A percentile compares a stretch with the other conserved stretches of the same genome.
Evolutionary conservation across 2,329 filamentous ascomycete genomes (phyloP).

Genomic region (Neurospora sp.): DNA sequence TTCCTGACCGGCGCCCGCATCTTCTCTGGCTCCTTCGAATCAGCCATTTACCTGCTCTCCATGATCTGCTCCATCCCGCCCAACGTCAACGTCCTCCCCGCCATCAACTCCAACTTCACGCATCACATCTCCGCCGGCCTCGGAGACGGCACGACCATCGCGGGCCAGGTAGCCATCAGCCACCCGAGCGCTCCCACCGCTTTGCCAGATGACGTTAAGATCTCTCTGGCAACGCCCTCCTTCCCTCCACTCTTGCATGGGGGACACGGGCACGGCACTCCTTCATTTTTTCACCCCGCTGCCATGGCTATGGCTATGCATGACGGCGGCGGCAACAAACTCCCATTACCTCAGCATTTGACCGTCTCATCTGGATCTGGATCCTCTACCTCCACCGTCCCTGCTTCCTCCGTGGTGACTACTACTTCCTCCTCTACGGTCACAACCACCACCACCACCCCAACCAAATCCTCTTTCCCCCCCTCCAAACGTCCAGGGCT

Average conservation of each 20-base stretch:
- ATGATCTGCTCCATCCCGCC: conserved; percentile 77
- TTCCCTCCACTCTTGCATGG: neutral
- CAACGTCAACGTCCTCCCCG: conserved; percentile 70
- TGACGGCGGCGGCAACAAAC: neutral
- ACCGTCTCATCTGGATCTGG: neutral
- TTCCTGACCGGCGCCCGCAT: conserved; percentile 74
- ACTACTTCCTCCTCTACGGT: neutral
- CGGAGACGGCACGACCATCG: conserved; percentile 65
- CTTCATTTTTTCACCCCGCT: neutral
- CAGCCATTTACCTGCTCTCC: conserved; percentile 80
- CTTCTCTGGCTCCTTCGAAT: conserved; percentile 88
- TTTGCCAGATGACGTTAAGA: conserved; percentile 25
- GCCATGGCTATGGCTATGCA: neutral
- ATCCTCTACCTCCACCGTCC: neutral
- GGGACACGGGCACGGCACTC: neutral
- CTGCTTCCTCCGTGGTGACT: neutral
- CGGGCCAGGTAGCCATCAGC: conserved; percentile 86
- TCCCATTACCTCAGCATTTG: neutral
- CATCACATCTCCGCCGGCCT: conserved; percentile 87
- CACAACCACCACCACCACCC: neutral
- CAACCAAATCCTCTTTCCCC: neutral
- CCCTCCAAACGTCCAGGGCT: neutral
- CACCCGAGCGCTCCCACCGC: conserved; percentile 64
- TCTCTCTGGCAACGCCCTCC: conserved; percentile 4
- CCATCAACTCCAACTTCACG: conserved; percentile 90